A percentile compares a stretch with the other conserved stretches of the same genome.
These are phyloP conservation scores for Casuarina equisetifolia DNA, from an alignment of 306 rosid genomes.

Conservation along the genomic window DNA sequence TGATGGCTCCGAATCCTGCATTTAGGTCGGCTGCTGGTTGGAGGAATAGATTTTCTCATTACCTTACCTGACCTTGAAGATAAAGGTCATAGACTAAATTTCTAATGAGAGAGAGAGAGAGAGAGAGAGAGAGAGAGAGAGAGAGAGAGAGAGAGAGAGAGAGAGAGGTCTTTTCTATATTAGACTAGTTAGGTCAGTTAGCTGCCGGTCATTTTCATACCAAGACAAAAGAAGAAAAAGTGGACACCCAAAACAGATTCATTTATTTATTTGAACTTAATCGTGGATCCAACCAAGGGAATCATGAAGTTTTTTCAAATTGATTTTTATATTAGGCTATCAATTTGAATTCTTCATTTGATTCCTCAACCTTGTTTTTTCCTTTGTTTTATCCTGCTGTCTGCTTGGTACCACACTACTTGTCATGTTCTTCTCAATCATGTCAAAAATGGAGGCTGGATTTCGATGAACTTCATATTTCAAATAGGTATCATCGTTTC, in stretches of 20 bases:
- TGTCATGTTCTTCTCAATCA: constrained; percentile 14
- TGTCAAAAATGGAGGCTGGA: constrained; percentile 47
- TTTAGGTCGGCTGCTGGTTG: too few species aligned
- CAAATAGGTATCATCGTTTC: constrained; percentile 19
- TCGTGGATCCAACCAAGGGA: background rate
- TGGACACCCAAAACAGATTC: background rate
- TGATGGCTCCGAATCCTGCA: too few species aligned
- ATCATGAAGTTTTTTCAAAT: background rate
- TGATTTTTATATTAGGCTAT: background rate
- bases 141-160: background rate
- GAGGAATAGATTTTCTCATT: background rate
- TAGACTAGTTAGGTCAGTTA: background rate
- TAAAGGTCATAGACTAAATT: background rate
- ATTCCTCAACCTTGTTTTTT: background rate
- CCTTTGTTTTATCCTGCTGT: background rate
- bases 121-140: background rate
- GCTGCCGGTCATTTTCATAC: constrained; percentile 1
- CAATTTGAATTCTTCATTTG: background rate
- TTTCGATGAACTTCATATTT: constrained; percentile 17
- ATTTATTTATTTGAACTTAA: background rate
- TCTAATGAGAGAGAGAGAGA: background rate
- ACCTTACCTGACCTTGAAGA: background rate
- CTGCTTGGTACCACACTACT: background rate
- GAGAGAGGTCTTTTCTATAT: background rate
- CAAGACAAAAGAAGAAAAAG: background rate